These are phyloP conservation scores for Salvia hispanica DNA, from an alignment of 257 asterid genomes.

Conservation along the genomic window DNA sequence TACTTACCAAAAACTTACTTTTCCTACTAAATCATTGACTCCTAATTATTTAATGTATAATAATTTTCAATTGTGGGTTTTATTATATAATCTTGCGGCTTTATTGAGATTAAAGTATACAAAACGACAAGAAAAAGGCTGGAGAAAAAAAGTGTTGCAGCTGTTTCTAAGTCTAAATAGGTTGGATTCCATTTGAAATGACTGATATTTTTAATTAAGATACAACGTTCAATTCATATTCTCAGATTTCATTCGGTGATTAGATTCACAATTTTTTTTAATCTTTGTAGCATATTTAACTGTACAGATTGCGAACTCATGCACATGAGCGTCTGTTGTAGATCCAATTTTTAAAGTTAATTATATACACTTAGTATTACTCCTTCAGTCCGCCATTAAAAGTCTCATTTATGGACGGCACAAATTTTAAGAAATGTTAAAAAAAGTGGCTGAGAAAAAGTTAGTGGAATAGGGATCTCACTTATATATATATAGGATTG, in stretches of 20 bases:
- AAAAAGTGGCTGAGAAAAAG: too few relatives aligned
- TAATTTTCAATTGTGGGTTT: neutral
- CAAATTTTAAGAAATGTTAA: too few relatives aligned
- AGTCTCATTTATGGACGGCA: too few relatives aligned
- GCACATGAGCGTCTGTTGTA: too few relatives aligned
- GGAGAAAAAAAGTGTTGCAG: neutral
- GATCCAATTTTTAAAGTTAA: too few relatives aligned
- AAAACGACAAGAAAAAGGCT: neutral
- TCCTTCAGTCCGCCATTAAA: too few relatives aligned
- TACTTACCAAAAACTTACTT: neutral
- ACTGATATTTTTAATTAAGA: slow-evolving; percentile 5
- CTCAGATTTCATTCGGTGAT: neutral
- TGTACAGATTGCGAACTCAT: too few relatives aligned
- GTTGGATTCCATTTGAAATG: neutral
- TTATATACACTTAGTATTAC: too few relatives aligned
- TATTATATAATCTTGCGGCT: neutral
- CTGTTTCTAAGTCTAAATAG: slow-evolving; percentile 2
- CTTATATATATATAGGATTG: too few relatives aligned
- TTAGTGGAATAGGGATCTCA: too few relatives aligned
- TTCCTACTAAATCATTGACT: neutral
- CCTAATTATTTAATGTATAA: neutral
- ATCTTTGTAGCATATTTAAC: neutral
- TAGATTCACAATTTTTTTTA: slow-evolving; percentile 16
- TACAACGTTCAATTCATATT: neutral
- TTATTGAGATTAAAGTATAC: neutral